Evolutionary conservation across 2,329 filamentous ascomycete species (phyloP), one percentile per base, ranked within the genome.

Genomic region (Aurifilum marmelostoma): DNA sequence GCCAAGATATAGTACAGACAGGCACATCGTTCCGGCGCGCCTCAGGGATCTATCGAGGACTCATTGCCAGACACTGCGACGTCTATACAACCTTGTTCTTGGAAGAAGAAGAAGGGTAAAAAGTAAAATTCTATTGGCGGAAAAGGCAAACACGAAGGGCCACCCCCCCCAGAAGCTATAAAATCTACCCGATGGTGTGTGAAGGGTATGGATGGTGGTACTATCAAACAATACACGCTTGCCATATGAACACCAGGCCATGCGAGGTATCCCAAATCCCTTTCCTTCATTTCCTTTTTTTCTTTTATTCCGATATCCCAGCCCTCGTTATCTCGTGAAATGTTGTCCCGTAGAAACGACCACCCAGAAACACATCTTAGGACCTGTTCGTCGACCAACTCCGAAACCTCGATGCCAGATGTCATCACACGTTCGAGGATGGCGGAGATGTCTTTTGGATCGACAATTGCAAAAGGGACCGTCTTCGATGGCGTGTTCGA

Each of bases 221-320:
- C 37, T 39, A n/a, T 59, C 56, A 54, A 65, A 56, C 14, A 65
- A 37, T 29, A 39, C 50, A 37, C 63, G 50, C 47, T 65, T 65
- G 29, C 50, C 43, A 21, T 32, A 58, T 43, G 29, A 65, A 65
- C 63, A 65, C 63, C 63, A 65, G 63, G 50, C 63, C 63, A 65
- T 65, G 63, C 63, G 50, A 43, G 29, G 41, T 27, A 56, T 14
- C 24, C 63, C 43, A 65, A 65, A 21, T 14, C 47, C 62, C 29
- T n/a, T 41, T 43, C 24, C 21, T 9, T 60, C 37, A 3, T 59
- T 11, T 14, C 56, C 56, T 32, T 43, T 41, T 39, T 11, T 11
- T 11, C 37, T 11, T 39, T 9, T 37, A 2, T 27, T 43, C 41
- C 41, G n/a, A 62, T 37, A 5, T 37, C 56, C 56, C 56, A 37